phyloP scores from a whole-genome alignment of 2,329 filamentous ascomycete species.

The Neoscytalidium dimidiatum region DNA sequence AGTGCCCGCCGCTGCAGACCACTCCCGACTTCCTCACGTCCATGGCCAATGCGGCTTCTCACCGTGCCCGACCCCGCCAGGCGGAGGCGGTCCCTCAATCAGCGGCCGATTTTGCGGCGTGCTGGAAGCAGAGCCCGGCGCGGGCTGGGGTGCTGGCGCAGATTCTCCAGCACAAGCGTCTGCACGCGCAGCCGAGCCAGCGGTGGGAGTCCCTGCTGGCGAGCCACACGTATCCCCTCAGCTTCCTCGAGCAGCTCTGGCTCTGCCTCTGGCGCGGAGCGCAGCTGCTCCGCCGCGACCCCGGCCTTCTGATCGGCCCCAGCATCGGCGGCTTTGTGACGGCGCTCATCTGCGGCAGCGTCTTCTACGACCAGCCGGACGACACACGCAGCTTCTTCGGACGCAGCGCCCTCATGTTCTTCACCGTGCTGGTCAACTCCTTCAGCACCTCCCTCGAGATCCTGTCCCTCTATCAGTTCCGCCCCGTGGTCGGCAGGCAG shows the following conservation, averaged over 20 bases:
- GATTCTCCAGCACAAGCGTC: too few species aligned
- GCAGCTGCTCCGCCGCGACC: background rate
- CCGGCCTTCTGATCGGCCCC: background rate
- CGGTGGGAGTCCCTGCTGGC: too few species aligned
- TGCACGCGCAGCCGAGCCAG: too few species aligned
- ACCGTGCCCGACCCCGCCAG: slow-evolving; percentile 49
- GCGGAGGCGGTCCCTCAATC: slow-evolving; percentile 43
- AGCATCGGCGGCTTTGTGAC: slow-evolving; percentile 7
- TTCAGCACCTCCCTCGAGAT: slow-evolving; percentile 32
- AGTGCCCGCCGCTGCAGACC: slow-evolving; percentile 66
- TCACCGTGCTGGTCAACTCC: slow-evolving; percentile 63
- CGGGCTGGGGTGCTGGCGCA: background rate
- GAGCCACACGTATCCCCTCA: too few species aligned
- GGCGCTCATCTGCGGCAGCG: slow-evolving; percentile 65
- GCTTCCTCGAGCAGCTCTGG: too few species aligned
- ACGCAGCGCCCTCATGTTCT: slow-evolving; percentile 66
- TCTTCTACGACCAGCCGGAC: slow-evolving; percentile 65
- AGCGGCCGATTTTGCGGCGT: background rate
- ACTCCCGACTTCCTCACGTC: slow-evolving; percentile 73
- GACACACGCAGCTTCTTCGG: slow-evolving; percentile 63
- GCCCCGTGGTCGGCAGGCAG: slow-evolving; percentile 59
- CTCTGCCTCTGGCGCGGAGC: background rate
- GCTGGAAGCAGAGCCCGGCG: background rate
- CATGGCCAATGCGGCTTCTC: slow-evolving; percentile 55
- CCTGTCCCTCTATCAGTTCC: background rate